Conservation (phyloP, 2,329 filamentous ascomycete species). For the Biscogniauxia marginata region DNA sequence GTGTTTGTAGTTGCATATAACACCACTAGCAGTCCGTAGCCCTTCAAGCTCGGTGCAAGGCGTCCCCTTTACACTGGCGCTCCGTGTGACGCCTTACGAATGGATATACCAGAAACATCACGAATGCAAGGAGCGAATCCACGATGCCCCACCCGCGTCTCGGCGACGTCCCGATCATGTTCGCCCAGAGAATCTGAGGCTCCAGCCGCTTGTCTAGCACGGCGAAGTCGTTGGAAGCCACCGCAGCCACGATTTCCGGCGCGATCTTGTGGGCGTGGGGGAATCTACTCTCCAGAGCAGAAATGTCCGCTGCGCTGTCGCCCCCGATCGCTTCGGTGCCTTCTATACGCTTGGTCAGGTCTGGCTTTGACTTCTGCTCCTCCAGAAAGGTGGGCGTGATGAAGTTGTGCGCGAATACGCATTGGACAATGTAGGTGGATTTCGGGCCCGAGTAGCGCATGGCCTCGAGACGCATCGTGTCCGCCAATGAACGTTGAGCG, state of each 20-base stretch:
- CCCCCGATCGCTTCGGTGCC: slow-evolving; percentile 15
- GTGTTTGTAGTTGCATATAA: too few species aligned
- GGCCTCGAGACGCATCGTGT: slow-evolving; percentile 28
- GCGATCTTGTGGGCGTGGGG: slow-evolving; percentile 25
- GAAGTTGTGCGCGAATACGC: slow-evolving; percentile 26
- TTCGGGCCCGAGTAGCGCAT: slow-evolving; percentile 17
- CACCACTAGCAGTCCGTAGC: too few species aligned
- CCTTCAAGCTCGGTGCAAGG: too few species aligned
- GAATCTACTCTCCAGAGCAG: slow-evolving; percentile 17
- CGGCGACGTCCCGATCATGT: slow-evolving; percentile 23
- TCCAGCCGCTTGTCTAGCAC: slow-evolving; percentile 22
- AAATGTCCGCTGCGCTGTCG: too few species aligned
- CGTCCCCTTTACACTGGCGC: too few species aligned
- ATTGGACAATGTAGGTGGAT: slow-evolving; percentile 26
- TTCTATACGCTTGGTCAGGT: slow-evolving; percentile 28
- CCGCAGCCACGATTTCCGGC: slow-evolving; percentile 18
- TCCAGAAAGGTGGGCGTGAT: slow-evolving; percentile 24
- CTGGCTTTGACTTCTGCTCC: slow-evolving; percentile 29
- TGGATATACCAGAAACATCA: too few species aligned
- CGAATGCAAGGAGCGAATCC: slow-evolving; percentile 13
- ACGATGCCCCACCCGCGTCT: slow-evolving; percentile 24
- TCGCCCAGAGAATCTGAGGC: slow-evolving; percentile 20
- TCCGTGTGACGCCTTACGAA: too few species aligned
- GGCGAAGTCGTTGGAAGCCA: slow-evolving; percentile 25
- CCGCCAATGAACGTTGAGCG: slow-evolving; percentile 23